phyloP scores from a whole-genome alignment of 345 rosid species.

The Psidium guajava region DNA sequence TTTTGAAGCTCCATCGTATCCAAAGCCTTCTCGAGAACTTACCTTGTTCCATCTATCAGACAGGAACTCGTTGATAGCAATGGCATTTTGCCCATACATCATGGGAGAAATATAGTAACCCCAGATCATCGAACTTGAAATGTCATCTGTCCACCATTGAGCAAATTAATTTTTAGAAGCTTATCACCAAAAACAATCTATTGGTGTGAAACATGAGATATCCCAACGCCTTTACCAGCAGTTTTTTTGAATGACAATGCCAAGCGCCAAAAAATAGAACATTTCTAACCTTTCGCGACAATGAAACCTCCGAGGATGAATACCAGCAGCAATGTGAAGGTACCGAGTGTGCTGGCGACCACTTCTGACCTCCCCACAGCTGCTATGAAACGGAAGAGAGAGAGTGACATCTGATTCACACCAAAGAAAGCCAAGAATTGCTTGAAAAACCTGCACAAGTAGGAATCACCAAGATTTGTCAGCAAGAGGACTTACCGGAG shows the following conservation, averaged over 20 bases:
- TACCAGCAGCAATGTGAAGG: conserved; percentile 25
- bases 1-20: not conserved
- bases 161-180: not conserved
- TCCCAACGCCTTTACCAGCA: not conserved
- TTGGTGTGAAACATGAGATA: not conserved
- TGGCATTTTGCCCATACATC: conserved; percentile 20
- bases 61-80: conserved; percentile 18
- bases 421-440: conserved; percentile 30
- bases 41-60: conserved; percentile 10
- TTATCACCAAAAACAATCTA: not conserved
- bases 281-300: conserved; percentile 4
- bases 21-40: not conserved
- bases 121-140: conserved; percentile 11
- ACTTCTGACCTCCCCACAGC: conserved; percentile 32
- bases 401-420: conserved; percentile 31
- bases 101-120: conserved; percentile 16
- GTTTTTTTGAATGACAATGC: not conserved
- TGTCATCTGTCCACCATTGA: conserved; percentile 8
- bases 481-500: not conserved
- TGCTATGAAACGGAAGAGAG: conserved; percentile 36
- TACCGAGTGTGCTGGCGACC: conserved; percentile 29
- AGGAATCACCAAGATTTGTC: not conserved
- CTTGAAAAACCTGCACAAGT: conserved; percentile 27
- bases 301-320: conserved; percentile 28
- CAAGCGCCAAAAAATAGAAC: conserved; percentile 4